These are phyloP conservation scores for Cercospora sp. DNA, from an alignment of 2,329 filamentous ascomycete genomes.

Conservation along the genomic window DNA sequence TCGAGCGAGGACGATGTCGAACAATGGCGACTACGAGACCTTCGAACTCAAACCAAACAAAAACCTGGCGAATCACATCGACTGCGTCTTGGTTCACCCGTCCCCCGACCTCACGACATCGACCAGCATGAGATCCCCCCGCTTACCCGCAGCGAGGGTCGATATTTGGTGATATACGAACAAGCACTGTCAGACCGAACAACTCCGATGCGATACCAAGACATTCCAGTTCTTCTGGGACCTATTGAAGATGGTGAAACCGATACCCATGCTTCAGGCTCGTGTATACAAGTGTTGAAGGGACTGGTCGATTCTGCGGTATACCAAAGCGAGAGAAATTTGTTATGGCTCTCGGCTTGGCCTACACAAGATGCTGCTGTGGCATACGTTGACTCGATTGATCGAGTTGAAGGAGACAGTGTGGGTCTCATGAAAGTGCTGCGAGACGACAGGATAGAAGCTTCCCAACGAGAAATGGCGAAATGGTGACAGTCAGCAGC, in stretches of 20 bases:
- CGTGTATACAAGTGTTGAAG: slow-evolving; percentile 3
- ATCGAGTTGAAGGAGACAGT: slow-evolving; percentile 6
- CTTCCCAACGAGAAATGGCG: background rate
- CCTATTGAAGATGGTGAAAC: background rate
- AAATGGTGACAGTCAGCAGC: background rate
- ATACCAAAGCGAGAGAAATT: slow-evolving; percentile 11
- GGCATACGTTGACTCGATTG: slow-evolving; percentile 6
- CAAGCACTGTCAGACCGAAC: slow-evolving; percentile 6
- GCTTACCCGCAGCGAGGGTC: background rate
- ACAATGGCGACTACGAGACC: slow-evolving; percentile 4
- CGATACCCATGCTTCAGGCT: background rate
- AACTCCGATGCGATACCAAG: slow-evolving; percentile 3
- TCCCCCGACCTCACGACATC: background rate
- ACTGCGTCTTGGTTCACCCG: slow-evolving; percentile 6
- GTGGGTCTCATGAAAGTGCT: slow-evolving; percentile 8
- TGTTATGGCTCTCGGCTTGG: slow-evolving; percentile 16
- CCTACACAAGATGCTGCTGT: slow-evolving; percentile 11
- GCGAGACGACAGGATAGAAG: slow-evolving; percentile 14
- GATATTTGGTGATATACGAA: slow-evolving; percentile 16
- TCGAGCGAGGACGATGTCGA: background rate
- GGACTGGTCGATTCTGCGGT: slow-evolving; percentile 7
- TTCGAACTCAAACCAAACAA: background rate
- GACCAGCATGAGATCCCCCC: background rate
- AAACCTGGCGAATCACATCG: slow-evolving; percentile 4
- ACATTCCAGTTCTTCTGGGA: slow-evolving; percentile 8